Conservation (phyloP, 2,329 filamentous ascomycete genomes). For the Leptographium radiaticola region DNA sequence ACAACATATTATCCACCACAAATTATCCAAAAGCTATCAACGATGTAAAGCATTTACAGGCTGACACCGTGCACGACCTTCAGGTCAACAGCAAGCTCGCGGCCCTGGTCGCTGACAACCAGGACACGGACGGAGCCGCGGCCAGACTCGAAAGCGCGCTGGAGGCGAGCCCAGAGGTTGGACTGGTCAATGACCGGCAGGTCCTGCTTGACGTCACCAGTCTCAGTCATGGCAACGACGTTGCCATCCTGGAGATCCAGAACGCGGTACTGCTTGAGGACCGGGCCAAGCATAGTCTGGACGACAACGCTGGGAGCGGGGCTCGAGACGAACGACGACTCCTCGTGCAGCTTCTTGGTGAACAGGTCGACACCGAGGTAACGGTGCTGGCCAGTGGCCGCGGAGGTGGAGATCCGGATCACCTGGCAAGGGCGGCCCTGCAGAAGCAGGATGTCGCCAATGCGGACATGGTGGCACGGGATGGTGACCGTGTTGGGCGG, state of each 20-base stretch:
- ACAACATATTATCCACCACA: background rate
- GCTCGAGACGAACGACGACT: slow-evolving; percentile 96
- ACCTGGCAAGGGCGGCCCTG: slow-evolving; percentile 99
- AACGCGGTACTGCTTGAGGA: slow-evolving; percentile 99
- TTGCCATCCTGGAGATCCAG: slow-evolving; percentile 80
- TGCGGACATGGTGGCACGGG: slow-evolving; percentile 98
- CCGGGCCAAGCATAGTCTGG: slow-evolving; percentile 97
- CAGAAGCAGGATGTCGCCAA: slow-evolving; percentile 96
- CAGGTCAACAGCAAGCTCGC: slow-evolving; percentile 95
- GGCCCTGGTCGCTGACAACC: slow-evolving; percentile 85
- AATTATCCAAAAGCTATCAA: background rate
- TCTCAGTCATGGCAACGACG: slow-evolving; percentile 97
- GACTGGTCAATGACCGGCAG: slow-evolving; percentile 92
- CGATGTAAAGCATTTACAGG: slow-evolving; percentile 31
- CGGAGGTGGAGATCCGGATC: slow-evolving; percentile 97
- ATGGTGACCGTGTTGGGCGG: slow-evolving; percentile 84
- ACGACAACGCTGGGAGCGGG: slow-evolving; percentile 91
- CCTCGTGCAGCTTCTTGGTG: slow-evolving; percentile 98
- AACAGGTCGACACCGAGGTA: slow-evolving; percentile 99
- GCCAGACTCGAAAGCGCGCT: slow-evolving; percentile 76
- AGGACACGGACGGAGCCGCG: slow-evolving; percentile 89
- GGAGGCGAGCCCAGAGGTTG: slow-evolving; percentile 69
- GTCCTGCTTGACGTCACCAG: slow-evolving; percentile 93
- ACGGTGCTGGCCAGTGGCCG: slow-evolving; percentile 97
- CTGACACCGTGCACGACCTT: slow-evolving; percentile 84